Conservation (phyloP, 1,284 basidiomycete genomes). For the Fomitopsis palustris region DNA sequence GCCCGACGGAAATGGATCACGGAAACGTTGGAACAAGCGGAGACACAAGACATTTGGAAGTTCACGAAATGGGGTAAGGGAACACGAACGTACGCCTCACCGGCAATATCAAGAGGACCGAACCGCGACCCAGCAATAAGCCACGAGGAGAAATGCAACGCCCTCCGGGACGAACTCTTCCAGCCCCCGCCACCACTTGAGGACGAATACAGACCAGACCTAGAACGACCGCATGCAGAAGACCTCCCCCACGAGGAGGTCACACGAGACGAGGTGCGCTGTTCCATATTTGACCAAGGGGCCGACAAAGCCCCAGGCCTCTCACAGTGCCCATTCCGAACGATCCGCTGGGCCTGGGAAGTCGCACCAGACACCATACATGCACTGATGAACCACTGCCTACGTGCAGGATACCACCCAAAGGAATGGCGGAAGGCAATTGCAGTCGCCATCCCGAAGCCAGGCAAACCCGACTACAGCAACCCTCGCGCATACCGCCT, state of each 20-base stretch:
- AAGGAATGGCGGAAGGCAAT: background rate
- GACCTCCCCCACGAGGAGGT: slow-evolving; percentile 2
- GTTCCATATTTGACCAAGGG: slow-evolving; percentile 7
- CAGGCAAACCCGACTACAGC: slow-evolving; percentile 7
- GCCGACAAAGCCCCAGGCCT: slow-evolving; percentile 20
- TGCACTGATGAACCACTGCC: background rate
- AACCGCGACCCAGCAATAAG: background rate
- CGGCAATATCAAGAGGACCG: slow-evolving; percentile 1
- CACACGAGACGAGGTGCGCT: slow-evolving; percentile 9
- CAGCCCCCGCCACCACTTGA: slow-evolving; percentile 10
- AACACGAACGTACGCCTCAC: background rate
- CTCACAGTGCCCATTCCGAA: slow-evolving; percentile 6
- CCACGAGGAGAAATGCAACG: slow-evolving; percentile 6
- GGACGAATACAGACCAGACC: background rate
- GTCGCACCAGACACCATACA: slow-evolving; percentile 3
- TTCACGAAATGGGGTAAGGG: slow-evolving; percentile 2
- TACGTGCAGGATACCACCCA: slow-evolving; percentile 4
- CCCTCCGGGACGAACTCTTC: slow-evolving; percentile 10
- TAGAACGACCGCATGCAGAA: background rate
- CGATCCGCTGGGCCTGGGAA: slow-evolving; percentile 17
- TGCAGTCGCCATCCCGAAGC: slow-evolving; percentile 1
- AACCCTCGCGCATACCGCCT: slow-evolving; percentile 15
- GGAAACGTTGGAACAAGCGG: background rate
- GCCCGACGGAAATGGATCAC: background rate
- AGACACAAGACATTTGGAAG: background rate